Base-by-base conservation (phyloP, 306 rosid genomes). In the Castanea mollissima region DNA sequence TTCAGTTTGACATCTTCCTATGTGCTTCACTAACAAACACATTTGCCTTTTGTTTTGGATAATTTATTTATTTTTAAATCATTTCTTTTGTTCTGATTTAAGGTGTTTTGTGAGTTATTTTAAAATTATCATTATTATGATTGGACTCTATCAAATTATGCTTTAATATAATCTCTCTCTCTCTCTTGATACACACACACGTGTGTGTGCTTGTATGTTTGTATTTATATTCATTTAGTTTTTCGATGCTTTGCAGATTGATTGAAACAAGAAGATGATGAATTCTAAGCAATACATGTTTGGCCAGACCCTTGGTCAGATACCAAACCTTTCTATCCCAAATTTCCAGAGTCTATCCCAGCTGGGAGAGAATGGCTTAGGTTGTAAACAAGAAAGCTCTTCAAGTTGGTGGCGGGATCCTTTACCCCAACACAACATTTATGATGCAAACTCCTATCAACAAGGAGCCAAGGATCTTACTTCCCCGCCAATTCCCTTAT, bases 231-330 rank as follows among this genome's bases (percentile, higher is more conserved):
- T 41, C 46, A 0, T 55, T 32, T 69, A 11, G 10, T 69, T 34
- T 73, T 73, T 15, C 21, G 18, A 32, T 55, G 16, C 62, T 52
- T 44, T 76, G 84, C 67, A 76, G 80, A 74, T 3, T 69, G 84
- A 76, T 67, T 32, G 19, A 7, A 54, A 35, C 59, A 64, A 58
- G 29, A 55, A 27, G 29, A 51, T 51, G 84, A 83, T 83, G 84
- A 19, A 56, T 15, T 7, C 55, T 7, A 38, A 52, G 46, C 70
- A 21, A 55, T 60, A 73, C 31, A 56, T 67, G 60, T 54, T 34
- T 29, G 46, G 55, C 57, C 69, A 59, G 19, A 2, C 31, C 44
- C 1, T 38, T 5, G 64, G 76, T 16, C 64, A 63, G 68, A 27
- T 27, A 4, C 21, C 74, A 19, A 69, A 69, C 73, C 23, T 44